Base-by-base conservation (phyloP, 495 filamentous ascomycete species). In the Lasiosphaeriaceae sp. region DNA sequence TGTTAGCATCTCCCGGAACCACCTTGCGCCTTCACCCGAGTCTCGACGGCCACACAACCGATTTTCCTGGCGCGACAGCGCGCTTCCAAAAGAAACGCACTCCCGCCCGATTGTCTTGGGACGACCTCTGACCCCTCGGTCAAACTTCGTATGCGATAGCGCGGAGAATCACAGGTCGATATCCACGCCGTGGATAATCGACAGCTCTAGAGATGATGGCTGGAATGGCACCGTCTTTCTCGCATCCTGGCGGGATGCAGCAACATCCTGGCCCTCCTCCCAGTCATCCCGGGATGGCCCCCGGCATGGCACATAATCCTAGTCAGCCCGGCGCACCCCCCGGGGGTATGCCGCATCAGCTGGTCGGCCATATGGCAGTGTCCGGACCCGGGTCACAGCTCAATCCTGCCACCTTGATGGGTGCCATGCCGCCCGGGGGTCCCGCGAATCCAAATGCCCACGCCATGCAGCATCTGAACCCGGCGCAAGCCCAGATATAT, bases 321-420 rank as follows among this genome's bases (percentile, higher is more conserved):
- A 85, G 83, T 24, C 89, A 90, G 65, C 89, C 87, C 52, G 83
- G 81, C 61, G 73, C 82, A 56, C 79, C 80, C 21, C 87, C 75
- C 61, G 76, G 80, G 57, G 74, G 74, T 21, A 92, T 95, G 78
- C 83, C 84, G 41, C 90, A 88, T 63, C 87, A 87, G 69, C 69
- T 80, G 53, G 70, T 69, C 26, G 88, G 87, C 67, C 90, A 94
- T 65, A 87, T 89, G 66, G 89, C 87, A 41, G 90, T 90, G n/a
- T 92, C 90, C 35, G 89, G 82, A 11, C 88, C 90, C 8, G 86
- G 85, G 55, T 84, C 82, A 39, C 90, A 94, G 63, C 89, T 92
- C 34, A 90, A 81, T 64, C 88, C 92, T 58, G 81, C 85, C 24
- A 87, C 86, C 22, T 85, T 88, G 57, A 76, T 93, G 87, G 88